Evolutionary conservation across 2,329 filamentous ascomycete species (phyloP).

Genomic region (Colletotrichum limetticola): DNA sequence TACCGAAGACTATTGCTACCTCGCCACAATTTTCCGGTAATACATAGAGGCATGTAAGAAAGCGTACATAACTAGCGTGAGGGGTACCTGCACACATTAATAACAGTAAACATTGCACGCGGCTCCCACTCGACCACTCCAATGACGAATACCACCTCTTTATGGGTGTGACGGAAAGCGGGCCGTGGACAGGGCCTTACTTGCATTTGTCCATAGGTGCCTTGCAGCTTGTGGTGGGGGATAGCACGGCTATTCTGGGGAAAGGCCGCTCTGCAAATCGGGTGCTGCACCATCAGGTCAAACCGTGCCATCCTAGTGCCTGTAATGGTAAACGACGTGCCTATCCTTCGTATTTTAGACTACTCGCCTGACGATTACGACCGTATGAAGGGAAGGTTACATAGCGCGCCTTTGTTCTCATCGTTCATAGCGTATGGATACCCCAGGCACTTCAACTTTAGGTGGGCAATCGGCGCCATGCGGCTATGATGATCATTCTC

Average conservation of each 20-base stretch:
- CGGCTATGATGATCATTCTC: not conserved
- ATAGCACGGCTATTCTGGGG: not conserved
- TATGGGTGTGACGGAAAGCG: too few species aligned
- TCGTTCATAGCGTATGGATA: not conserved
- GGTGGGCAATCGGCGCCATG: not conserved
- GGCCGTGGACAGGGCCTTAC: too few species aligned
- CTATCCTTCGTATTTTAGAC: conserved; percentile 10
- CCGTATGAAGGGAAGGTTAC: not conserved
- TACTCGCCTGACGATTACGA: not conserved
- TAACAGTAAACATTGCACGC: too few species aligned
- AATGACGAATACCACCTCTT: not conserved
- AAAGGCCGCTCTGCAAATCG: not conserved
- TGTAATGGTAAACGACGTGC: not conserved
- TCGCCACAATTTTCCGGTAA: too few species aligned
- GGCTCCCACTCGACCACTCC: too few species aligned
- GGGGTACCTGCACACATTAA: not conserved
- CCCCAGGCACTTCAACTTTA: too few species aligned
- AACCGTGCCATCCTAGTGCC: not conserved
- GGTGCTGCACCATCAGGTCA: too few species aligned
- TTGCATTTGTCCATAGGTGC: too few species aligned
- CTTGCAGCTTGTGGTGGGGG: too few species aligned
- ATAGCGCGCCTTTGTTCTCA: not conserved
- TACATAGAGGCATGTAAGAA: too few species aligned
- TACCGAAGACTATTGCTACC: too few species aligned
- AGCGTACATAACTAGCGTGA: not conserved